These are phyloP conservation scores for Neurospora sp. DNA, from an alignment of 495 filamentous ascomycete species.

Conservation along the genomic window DNA sequence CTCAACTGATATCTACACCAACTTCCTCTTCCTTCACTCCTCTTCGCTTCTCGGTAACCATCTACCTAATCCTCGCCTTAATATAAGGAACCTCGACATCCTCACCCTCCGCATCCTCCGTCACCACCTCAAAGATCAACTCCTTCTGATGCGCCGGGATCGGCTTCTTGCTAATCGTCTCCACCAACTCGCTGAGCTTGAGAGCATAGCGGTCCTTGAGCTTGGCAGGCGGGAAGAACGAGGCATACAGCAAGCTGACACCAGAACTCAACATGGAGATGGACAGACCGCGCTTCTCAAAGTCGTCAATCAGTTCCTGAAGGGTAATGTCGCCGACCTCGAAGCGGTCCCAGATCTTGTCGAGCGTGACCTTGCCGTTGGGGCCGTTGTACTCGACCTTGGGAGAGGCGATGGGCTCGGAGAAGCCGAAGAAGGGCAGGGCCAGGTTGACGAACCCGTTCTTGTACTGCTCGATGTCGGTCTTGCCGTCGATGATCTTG, in stretches of 20 bases:
- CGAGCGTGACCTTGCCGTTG: slow-evolving; percentile 69
- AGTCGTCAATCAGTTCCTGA: slow-evolving; percentile 69
- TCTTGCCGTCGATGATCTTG: slow-evolving; percentile 95
- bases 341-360: slow-evolving; percentile 98
- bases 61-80: slow-evolving; percentile 59
- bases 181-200: slow-evolving; percentile 73
- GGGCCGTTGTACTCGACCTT: slow-evolving; percentile 78
- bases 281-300: slow-evolving; percentile 66
- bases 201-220: slow-evolving; percentile 58
- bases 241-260: slow-evolving; percentile 90
- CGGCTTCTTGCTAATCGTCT: slow-evolving; percentile 80
- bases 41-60: background rate
- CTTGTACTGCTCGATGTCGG: slow-evolving; percentile 93
- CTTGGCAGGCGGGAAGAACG: slow-evolving; percentile 85
- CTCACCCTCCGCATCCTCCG: slow-evolving; percentile 80
- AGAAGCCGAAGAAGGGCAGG: slow-evolving; percentile 95
- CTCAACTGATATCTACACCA: background rate
- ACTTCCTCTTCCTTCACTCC: background rate
- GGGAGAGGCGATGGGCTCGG: slow-evolving; percentile 84
- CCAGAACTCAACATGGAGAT: slow-evolving; percentile 94
- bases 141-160: slow-evolving; percentile 89
- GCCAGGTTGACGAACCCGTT: slow-evolving; percentile 98
- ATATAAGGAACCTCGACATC: slow-evolving; percentile 98
- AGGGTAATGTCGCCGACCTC: slow-evolving; percentile 82
- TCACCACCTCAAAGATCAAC: slow-evolving; percentile 91